Base-by-base conservation (phyloP, 1,284 basidiomycete genomes). In the Ustilago shanxiensis region DNA sequence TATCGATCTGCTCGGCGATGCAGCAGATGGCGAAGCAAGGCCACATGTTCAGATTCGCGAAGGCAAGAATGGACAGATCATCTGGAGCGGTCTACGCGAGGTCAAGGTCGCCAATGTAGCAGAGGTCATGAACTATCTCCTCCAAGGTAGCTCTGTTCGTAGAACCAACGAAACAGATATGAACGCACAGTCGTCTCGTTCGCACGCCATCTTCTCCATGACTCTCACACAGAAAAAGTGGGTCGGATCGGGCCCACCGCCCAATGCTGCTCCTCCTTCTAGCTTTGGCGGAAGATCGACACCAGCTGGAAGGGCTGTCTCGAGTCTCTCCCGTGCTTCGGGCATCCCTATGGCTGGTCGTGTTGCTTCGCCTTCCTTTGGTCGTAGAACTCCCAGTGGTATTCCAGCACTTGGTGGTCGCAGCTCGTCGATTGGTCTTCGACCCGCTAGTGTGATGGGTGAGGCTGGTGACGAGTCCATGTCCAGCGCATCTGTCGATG, bases 81-180 rank as follows among this genome's bases (percentile, higher is more conserved):
- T 98, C 63, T 99, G 96, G 95, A 93, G 92, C 70, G 96, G 96
- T 45, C 89, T 99, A 69, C 91, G 93, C 49, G 97, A 99, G 88
- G 91, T 96, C 72, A 91, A 90, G 78, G 96, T 98, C 39, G 90
- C 90, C 83, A 93, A 90, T 79, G 90, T 92, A 20, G 88, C 88
- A 56, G 95, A 99, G 85, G 96, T 98, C 83, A 97, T 99, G 94
- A 90, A 89, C 90, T 92, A 88, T 86, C 92, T 90, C 28, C 61
- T 82, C 89, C 92, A 94, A 80, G 96, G 96, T 33, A 93, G 94
- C 20, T 90, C 92, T 14, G 92, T 96, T 56, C 91, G 96, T 54
- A 91, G 95, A 61, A 99, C 97, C 7, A 95, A 96, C 79, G 94
- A 97, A 87, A 99, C 96, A 44, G 94, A 95, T 83, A 98, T 99